Percentiles rank a stretch among this genome's conserved stretches.
phyloP scores from a whole-genome alignment of 345 rosid genomes.

The Toxicodendron radicans region DNA sequence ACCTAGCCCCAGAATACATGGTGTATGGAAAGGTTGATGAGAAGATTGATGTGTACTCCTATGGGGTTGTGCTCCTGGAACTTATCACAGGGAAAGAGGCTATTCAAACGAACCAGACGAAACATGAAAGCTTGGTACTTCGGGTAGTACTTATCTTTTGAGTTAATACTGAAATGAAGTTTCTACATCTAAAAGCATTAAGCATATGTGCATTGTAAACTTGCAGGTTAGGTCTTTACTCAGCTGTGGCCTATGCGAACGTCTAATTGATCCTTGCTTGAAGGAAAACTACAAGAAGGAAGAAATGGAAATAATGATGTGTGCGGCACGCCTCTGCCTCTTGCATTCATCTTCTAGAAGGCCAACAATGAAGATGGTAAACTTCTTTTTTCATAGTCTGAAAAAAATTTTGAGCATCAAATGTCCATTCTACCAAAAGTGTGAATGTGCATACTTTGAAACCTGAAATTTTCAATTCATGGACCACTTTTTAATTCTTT shows the following conservation, averaged over 20 bases:
- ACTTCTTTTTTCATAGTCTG: neutral
- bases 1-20: constrained; percentile 44
- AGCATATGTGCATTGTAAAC: constrained; percentile 8
- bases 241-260: constrained; percentile 25
- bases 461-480: too few species aligned
- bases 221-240: constrained; percentile 39
- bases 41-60: constrained; percentile 46
- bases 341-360: constrained; percentile 36
- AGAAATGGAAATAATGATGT: constrained; percentile 39
- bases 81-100: constrained; percentile 45
- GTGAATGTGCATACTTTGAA: neutral
- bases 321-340: constrained; percentile 36
- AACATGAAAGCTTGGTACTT: constrained; percentile 40
- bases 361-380: constrained; percentile 39
- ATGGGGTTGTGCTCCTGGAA: constrained; percentile 50
- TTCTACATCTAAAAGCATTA: neutral
- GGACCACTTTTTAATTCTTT: too few species aligned
- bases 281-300: constrained; percentile 29
- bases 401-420: neutral
- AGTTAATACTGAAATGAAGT: neutral
- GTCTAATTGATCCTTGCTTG: constrained; percentile 35
- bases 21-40: constrained; percentile 46
- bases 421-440: neutral
- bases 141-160: constrained; percentile 31
- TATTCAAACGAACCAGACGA: constrained; percentile 29